These are phyloP conservation scores for Acer yangbiense DNA, from an alignment of 345 rosid genomes.

Conservation along the genomic window DNA sequence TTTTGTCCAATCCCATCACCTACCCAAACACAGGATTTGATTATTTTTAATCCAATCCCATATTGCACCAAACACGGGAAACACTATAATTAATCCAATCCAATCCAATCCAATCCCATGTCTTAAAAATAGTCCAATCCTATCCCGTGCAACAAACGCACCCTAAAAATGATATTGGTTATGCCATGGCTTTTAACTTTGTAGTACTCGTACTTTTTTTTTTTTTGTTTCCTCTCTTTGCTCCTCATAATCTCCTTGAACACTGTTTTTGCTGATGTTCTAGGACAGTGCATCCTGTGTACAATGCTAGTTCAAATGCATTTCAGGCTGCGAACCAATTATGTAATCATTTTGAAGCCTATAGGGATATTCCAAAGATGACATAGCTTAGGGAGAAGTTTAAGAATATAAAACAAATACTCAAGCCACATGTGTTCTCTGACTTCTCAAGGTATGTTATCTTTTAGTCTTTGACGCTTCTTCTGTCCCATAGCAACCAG, in stretches of 20 bases:
- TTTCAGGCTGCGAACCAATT: slow-evolving; percentile 98
- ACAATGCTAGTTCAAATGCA: slow-evolving; percentile 24
- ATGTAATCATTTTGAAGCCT: slow-evolving; percentile 97
- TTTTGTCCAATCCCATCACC: too few relatives aligned
- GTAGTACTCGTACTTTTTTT: neutral
- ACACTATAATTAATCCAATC: too few relatives aligned
- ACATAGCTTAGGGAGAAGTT: slow-evolving; percentile 95
- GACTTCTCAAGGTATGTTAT: slow-evolving; percentile 85
- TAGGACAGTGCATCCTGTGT: slow-evolving; percentile 17
- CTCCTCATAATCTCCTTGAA: neutral
- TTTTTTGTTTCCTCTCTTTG: neutral
- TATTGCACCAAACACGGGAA: too few relatives aligned
- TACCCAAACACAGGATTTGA: too few relatives aligned
- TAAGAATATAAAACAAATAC: slow-evolving; percentile 85
- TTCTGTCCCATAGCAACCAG: neutral
- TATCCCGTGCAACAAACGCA: too few relatives aligned
- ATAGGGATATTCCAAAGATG: slow-evolving; percentile 94
- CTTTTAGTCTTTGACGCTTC: neutral
- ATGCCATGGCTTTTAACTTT: neutral
- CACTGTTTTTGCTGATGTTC: neutral
- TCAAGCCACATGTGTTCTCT: slow-evolving; percentile 87
- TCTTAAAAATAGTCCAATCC: too few relatives aligned
- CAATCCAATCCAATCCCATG: too few relatives aligned
- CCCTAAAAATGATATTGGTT: neutral
- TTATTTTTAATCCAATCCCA: too few relatives aligned